Evolutionary conservation across 2,329 filamentous ascomycete genomes (phyloP), one percentile per base, ranked within the genome.

Genomic region (Ciborinia camelliae): DNA sequence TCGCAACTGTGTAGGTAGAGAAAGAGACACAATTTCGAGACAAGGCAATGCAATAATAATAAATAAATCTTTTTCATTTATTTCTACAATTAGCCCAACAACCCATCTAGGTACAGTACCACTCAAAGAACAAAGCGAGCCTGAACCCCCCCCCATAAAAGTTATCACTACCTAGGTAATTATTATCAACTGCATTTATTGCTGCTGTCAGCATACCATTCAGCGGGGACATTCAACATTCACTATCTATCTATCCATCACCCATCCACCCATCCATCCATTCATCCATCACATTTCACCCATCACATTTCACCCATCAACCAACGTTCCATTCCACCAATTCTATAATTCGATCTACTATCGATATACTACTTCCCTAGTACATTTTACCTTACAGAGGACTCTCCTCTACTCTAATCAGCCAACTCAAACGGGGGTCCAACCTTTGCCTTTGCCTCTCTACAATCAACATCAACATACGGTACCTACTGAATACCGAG

Each of bases 151-250:
- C n/a, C n/a, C n/a, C n/a, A n/a, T n/a, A n/a, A n/a, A n/a, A n/a
- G n/a, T n/a, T n/a, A n/a, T n/a, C n/a, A n/a, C n/a, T n/a, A n/a
- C n/a, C n/a, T n/a, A n/a, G n/a, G n/a, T n/a, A n/a, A n/a, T n/a
- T n/a, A n/a, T n/a, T n/a, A n/a, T n/a, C n/a, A n/a, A n/a, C n/a
- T n/a, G n/a, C n/a, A n/a, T n/a, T n/a, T n/a, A n/a, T n/a, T n/a
- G n/a, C n/a, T n/a, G n/a, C n/a, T 41, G 45, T 51, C 45, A 61
- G 58, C 45, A 35, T 48, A 48, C 55, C 41, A 59, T 59, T 35
- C n/a, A 59, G 55, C 28, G n/a, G 35, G n/a, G n/a, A n/a, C n/a
- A n/a, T n/a, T n/a, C n/a, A 55, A 59, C 41, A 32, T 32, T 32
- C 39, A 30, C 55, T 32, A 18, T n/a, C n/a, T 18, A 28, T 18